A percentile compares a stretch with the other conserved stretches of the same genome.
Evolutionary conservation across 176 grass and related monocot species (phyloP).

Genomic region (Rhynchospora breviuscula): DNA sequence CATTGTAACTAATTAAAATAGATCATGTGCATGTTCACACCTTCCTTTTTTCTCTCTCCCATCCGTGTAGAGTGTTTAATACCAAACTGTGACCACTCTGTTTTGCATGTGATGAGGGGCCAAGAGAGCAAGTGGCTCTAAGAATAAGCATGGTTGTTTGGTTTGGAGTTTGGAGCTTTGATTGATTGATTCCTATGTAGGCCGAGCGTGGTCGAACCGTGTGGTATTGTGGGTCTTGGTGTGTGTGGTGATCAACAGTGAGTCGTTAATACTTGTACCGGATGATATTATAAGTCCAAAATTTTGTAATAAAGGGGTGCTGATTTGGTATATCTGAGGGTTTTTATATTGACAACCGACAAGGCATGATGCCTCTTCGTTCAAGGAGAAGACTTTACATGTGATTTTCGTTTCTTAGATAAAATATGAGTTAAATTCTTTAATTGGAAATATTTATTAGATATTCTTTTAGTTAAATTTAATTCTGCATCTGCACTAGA

Average conservation of each 20-base stretch:
- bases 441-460: too few relatives aligned
- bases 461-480: too few relatives aligned
- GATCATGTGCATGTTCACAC: background rate
- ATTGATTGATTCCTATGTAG: slow-evolving; percentile 1
- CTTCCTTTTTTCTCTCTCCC: background rate
- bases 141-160: background rate
- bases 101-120: slow-evolving; percentile 16
- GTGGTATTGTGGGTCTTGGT: background rate
- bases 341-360: too few relatives aligned
- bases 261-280: background rate
- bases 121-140: background rate
- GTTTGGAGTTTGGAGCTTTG: background rate
- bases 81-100: background rate
- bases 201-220: background rate
- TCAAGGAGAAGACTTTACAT: too few relatives aligned
- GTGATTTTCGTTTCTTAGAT: too few relatives aligned
- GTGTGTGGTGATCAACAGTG: background rate
- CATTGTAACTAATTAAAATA: background rate
- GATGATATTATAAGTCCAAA: background rate
- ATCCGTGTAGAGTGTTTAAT: background rate
- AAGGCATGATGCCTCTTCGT: too few relatives aligned
- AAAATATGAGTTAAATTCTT: too few relatives aligned
- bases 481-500: too few relatives aligned
- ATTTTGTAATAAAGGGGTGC: too few relatives aligned
- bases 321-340: too few relatives aligned